These are phyloP conservation scores for Fraxinus quadrangulata DNA, from an alignment of 257 asterid species.

Conservation along the genomic window DNA sequence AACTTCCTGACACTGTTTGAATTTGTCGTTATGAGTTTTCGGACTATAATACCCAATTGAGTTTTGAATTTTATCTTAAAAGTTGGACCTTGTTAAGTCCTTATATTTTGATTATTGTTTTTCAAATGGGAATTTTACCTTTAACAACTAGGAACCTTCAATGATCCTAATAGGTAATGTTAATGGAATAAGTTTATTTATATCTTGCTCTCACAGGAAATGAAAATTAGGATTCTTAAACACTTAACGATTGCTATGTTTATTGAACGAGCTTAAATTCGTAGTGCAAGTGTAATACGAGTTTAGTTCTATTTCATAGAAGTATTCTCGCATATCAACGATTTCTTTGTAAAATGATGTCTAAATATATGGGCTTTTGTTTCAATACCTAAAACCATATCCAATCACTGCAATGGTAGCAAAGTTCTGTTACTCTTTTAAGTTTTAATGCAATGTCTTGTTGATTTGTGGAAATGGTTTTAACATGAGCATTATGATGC, in stretches of 20 bases:
- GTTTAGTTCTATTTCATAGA: neutral
- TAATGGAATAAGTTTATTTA: neutral
- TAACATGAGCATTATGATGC: neutral
- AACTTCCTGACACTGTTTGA: neutral
- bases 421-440: neutral
- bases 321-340: neutral
- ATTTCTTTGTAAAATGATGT: neutral
- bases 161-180: neutral
- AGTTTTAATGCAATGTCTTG: neutral
- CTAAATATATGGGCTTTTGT: neutral
- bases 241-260: neutral
- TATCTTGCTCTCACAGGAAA: neutral
- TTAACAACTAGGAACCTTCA: neutral
- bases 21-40: neutral
- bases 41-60: neutral
- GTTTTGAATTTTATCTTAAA: neutral
- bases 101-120: neutral
- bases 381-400: neutral
- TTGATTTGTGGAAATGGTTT: neutral
- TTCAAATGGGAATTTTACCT: neutral
- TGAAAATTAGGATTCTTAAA: neutral
- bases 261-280: neutral
- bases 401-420: neutral
- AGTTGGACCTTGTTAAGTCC: neutral
- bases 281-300: no score